These are phyloP conservation scores for Ogataea degrootiae DNA, from an alignment of 805 yeast genomes.

Conservation along the genomic window DNA sequence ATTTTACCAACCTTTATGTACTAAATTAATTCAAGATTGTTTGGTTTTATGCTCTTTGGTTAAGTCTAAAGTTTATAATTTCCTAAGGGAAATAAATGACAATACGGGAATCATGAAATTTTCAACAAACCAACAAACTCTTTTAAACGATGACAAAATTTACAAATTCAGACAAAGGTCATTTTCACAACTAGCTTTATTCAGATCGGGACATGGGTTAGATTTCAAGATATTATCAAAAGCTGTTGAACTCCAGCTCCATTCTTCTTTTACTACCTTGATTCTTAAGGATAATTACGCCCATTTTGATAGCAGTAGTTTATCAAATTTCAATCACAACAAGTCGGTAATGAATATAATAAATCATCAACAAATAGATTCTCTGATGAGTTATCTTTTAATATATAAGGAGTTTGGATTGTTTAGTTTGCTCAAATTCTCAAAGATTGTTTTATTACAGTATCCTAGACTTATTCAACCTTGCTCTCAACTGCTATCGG, in stretches of 20 bases:
- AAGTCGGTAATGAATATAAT: conserved; percentile 6
- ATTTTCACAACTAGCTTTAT: conserved; percentile 24
- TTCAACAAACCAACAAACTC: conserved; percentile 12
- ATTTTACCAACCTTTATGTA: conserved; percentile 5
- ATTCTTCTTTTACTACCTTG: conserved; percentile 18
- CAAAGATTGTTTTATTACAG: conserved; percentile 26
- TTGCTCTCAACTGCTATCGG: conserved; percentile 20
- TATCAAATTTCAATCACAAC: conserved; percentile 7
- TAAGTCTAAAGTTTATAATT: conserved; percentile 26
- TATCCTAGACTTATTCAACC: conserved; percentile 30
- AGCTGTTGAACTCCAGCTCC: conserved; percentile 19
- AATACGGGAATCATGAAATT: conserved; percentile 17
- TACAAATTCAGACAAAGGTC: conserved; percentile 20
- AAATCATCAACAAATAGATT: conserved; percentile 16
- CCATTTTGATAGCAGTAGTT: background rate
- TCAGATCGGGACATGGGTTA: conserved; percentile 21
- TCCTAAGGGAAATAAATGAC: conserved; percentile 14
- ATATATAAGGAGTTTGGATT: conserved; percentile 35
- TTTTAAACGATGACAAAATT: conserved; percentile 7
- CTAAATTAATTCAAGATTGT: conserved; percentile 22
- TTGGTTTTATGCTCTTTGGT: conserved; percentile 32
- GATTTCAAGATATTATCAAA: conserved; percentile 24
- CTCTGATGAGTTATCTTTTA: conserved; percentile 14
- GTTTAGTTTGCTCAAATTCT: conserved; percentile 35
- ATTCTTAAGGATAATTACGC: conserved; percentile 17